A percentile compares a stretch with the other conserved stretches of the same genome.
Evolutionary conservation across 306 rosid species (phyloP).

Genomic region (Aeschynomene evenia): DNA sequence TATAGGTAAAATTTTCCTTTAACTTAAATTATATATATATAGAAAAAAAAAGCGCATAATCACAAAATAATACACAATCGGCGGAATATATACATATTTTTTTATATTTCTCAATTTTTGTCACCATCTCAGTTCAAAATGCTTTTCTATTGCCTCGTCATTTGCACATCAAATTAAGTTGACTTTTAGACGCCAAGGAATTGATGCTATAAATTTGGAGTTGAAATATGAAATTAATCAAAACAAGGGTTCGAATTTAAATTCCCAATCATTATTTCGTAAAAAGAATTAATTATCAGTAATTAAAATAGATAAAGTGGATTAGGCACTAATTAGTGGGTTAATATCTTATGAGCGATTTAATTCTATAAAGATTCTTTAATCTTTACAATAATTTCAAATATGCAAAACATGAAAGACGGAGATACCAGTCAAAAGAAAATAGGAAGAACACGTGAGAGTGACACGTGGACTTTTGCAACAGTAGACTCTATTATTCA

Average conservation of each 20-base stretch:
- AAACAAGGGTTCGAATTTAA: neutral
- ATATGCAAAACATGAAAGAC: neutral
- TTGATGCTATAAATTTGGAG: neutral
- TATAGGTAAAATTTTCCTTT: too few species aligned
- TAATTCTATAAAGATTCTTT: slow-evolving; percentile 11
- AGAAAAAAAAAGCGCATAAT: too few species aligned
- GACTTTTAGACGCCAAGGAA: slow-evolving; percentile 5
- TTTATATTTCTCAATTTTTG: slow-evolving; percentile 15
- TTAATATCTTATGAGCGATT: slow-evolving; percentile 19
- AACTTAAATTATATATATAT: too few species aligned
- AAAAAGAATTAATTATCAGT: neutral
- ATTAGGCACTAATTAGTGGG: slow-evolving; percentile 19
- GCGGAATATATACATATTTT: neutral
- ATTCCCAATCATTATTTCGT: neutral
- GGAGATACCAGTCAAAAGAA: neutral
- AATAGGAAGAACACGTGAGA: slow-evolving; percentile 22
- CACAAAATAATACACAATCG: neutral
- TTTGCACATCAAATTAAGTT: slow-evolving; percentile 23
- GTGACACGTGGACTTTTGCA: slow-evolving; percentile 21
- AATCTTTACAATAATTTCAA: neutral
- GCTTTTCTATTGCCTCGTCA: neutral
- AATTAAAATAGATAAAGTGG: neutral
- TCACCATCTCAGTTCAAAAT: neutral
- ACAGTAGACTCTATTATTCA: slow-evolving; percentile 27
- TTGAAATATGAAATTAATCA: neutral